Evolutionary conservation across 306 rosid species (phyloP), one percentile per base, ranked within the genome.

Genomic region (Quercus parvula): DNA sequence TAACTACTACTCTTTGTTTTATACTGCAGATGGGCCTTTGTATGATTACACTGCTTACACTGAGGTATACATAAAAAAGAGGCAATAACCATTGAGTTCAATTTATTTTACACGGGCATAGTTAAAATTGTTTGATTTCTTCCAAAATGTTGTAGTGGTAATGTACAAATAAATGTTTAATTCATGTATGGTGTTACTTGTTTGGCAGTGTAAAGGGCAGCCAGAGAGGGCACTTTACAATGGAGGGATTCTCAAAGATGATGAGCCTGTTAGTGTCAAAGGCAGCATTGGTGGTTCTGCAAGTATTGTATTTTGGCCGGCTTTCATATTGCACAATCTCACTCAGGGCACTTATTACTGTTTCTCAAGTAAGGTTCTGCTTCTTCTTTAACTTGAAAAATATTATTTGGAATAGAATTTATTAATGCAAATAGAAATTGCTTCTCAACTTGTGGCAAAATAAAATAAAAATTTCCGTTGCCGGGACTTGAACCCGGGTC

Each of bases 401-500:
- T 38, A 38, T 38, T 10, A 30, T 13, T 30, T 28, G 44, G 41
- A 64, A 38, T 38, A 38, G 11, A 38, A 38, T 38, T 38, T 38
- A 38, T 38, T 38, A 6, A 35, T 46, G 3, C 52, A 46, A 46
- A 3, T 31, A 8, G 0, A 5, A 62, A 62, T 27, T 24, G 38
- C 35, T 24, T 62, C 33, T 4, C 18, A 14, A 3, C 33, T 1
- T 31, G 17, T 5, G 22, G 1, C 2, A 4, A n/a, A 11, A 1
- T 28, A 1, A 5, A 24, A 30, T 5, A 35, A 51, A 14, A 1
- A 1, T 2, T 86, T 91, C 91, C 89, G 91, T 89, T 91, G 91
- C 91, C 93, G 91, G 93, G 94, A 88, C 85, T 88, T 20, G 94
- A 89, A 89, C 96, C 90, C 93, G 89, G 91, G 93, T 91, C 93